These are phyloP conservation scores for Camelina neglecta DNA, from an alignment of 345 rosid genomes.

Conservation along the genomic window DNA sequence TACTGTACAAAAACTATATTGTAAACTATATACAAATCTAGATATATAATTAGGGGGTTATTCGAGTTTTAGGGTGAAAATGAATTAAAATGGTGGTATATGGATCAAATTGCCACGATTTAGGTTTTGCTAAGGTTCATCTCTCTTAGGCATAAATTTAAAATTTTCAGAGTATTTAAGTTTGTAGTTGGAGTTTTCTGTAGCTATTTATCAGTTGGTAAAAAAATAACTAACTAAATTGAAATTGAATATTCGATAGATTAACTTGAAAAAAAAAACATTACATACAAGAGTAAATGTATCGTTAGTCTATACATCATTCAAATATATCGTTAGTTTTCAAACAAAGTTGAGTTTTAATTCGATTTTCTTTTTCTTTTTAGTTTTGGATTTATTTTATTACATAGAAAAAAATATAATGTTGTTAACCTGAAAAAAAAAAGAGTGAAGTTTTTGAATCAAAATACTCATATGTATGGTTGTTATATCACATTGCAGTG, in stretches of 20 bases:
- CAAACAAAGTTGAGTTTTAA: background rate
- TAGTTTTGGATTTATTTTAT: background rate
- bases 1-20: background rate
- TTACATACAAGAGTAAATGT: background rate
- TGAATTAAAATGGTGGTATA: background rate
- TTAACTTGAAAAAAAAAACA: background rate
- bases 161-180: background rate
- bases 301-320: background rate
- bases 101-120: conserved; percentile 1
- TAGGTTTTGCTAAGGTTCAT: background rate
- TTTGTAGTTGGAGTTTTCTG: background rate
- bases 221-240: background rate
- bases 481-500: conserved; percentile 49
- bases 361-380: background rate
- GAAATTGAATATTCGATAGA: background rate
- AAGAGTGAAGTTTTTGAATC: background rate
- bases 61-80: background rate
- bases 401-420: background rate
- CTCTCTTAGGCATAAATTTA: background rate
- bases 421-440: background rate
- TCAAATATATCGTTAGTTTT: background rate
- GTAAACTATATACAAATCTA: background rate
- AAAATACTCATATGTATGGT: background rate
- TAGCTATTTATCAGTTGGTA: background rate
- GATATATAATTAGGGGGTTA: background rate